These are phyloP conservation scores for Magnusiomyces suaveolens DNA, from an alignment of 1,139 yeast species.

Conservation along the genomic window DNA sequence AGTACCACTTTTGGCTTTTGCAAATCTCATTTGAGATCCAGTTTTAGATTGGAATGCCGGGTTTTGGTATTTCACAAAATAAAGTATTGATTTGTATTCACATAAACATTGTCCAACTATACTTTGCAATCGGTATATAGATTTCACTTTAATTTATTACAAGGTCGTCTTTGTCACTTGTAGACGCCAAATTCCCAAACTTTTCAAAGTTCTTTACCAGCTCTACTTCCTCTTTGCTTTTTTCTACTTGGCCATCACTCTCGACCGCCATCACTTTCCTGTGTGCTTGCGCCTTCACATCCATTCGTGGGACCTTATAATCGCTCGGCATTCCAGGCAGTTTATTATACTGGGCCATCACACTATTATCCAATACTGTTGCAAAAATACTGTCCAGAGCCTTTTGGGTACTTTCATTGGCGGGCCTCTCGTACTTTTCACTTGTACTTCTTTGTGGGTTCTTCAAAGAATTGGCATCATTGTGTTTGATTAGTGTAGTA, in stretches of 20 bases:
- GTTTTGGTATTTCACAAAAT: no score
- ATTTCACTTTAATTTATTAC: not conserved
- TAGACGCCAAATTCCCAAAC: not conserved
- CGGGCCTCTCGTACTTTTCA: not conserved
- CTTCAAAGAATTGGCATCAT: not conserved
- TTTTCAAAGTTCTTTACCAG: not conserved
- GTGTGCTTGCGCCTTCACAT: not conserved
- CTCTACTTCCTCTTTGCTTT: not conserved
- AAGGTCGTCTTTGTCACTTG: not conserved
- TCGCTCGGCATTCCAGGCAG: not conserved
- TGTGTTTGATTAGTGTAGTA: not conserved
- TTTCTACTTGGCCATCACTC: not conserved
- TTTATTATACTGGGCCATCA: not conserved
- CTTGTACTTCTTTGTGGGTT: not conserved
- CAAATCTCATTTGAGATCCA: no score
- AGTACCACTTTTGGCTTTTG: no score
- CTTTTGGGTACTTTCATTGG: not conserved
- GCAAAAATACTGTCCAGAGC: not conserved
- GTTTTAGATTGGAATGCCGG: no score
- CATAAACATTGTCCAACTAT: not conserved
- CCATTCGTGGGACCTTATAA: not conserved
- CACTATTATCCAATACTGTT: not conserved
- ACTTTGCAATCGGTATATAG: not conserved
- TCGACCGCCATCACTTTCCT: not conserved
- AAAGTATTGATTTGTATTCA: no score